Percentiles rank a stretch among this genome's conserved stretches.
These are phyloP conservation scores for Veloporphyrellus conicus DNA, from an alignment of 1,284 basidiomycete species.

Conservation along the genomic window DNA sequence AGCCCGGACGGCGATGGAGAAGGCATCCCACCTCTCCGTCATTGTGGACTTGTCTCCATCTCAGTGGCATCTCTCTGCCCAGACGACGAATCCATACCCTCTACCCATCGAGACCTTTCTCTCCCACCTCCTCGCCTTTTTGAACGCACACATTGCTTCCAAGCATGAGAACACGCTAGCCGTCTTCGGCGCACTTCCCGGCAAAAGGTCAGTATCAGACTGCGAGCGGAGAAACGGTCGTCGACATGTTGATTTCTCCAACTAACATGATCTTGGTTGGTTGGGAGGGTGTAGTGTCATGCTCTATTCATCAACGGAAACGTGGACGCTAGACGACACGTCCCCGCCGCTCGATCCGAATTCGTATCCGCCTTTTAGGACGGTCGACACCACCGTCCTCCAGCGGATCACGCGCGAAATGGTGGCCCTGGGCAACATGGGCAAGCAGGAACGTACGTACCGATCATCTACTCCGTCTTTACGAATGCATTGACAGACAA, in stretches of 20 bases:
- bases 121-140: slow-evolving; percentile 80
- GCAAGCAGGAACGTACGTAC: slow-evolving; percentile 46
- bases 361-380: slow-evolving; percentile 77
- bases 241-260: neutral
- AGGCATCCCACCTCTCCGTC: slow-evolving; percentile 71
- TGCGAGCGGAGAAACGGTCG: too few species aligned
- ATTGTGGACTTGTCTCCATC: slow-evolving; percentile 79
- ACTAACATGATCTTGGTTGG: neutral
- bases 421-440: slow-evolving; percentile 45
- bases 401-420: slow-evolving; percentile 60
- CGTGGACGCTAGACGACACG: slow-evolving; percentile 35
- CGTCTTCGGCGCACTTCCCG: slow-evolving; percentile 84
- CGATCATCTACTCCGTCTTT: neutral
- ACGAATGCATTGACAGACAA: neutral
- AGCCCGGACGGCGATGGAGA: slow-evolving; percentile 41
- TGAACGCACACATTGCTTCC: slow-evolving; percentile 89
- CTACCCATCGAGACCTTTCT: slow-evolving; percentile 67
- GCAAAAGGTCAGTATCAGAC: slow-evolving; percentile 57
- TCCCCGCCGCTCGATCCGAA: slow-evolving; percentile 59
- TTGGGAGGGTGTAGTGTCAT: neutral
- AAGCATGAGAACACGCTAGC: slow-evolving; percentile 90
- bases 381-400: slow-evolving; percentile 66
- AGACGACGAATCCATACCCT: slow-evolving; percentile 44
- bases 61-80: slow-evolving; percentile 71
- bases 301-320: slow-evolving; percentile 50